Evolutionary conservation across 192 early-diverging fungal genomes (phyloP).

Genomic region (Podochytrium sp.): DNA sequence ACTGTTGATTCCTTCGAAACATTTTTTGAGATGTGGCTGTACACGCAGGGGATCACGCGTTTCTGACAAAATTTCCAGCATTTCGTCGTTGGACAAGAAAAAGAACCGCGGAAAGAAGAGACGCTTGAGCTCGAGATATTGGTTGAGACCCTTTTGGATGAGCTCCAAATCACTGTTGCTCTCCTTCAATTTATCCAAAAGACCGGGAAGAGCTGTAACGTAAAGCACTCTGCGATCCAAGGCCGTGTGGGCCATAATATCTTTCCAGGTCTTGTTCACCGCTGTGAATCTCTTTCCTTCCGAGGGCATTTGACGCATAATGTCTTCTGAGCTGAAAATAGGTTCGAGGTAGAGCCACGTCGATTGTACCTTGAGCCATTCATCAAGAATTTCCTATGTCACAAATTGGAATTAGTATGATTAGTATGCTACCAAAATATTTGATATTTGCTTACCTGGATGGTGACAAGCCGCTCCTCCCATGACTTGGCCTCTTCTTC

Average conservation of each 20-base stretch:
- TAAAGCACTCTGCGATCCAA: slow-evolving; percentile 53
- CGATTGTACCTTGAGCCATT: slow-evolving; percentile 67
- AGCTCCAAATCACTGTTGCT: slow-evolving; percentile 65
- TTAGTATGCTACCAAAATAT: background rate
- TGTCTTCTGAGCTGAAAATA: slow-evolving; percentile 67
- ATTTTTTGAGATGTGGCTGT: slow-evolving; percentile 68
- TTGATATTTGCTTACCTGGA: slow-evolving; percentile 40
- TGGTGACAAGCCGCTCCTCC: slow-evolving; percentile 56
- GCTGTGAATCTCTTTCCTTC: slow-evolving; percentile 62
- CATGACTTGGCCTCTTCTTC: slow-evolving; percentile 59
- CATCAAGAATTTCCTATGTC: slow-evolving; percentile 58
- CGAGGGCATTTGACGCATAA: slow-evolving; percentile 67
- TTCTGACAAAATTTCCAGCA: slow-evolving; percentile 66
- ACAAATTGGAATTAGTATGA: slow-evolving; percentile 4
- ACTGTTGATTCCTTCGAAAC: slow-evolving; percentile 66
- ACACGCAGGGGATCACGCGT: slow-evolving; percentile 62
- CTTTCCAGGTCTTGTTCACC: slow-evolving; percentile 68
- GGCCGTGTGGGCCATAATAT: slow-evolving; percentile 57
- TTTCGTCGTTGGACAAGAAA: slow-evolving; percentile 69
- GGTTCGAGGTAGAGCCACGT: slow-evolving; percentile 68
- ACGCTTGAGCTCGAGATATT: slow-evolving; percentile 64
- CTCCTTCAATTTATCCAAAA: slow-evolving; percentile 52
- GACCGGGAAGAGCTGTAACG: slow-evolving; percentile 59
- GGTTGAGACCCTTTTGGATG: slow-evolving; percentile 67
- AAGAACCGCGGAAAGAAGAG: slow-evolving; percentile 66